A percentile compares a stretch with the other conserved stretches of the same genome.
Conservation (phyloP, 495 filamentous ascomycete genomes). For the Hypomontagnella monticulosa region DNA sequence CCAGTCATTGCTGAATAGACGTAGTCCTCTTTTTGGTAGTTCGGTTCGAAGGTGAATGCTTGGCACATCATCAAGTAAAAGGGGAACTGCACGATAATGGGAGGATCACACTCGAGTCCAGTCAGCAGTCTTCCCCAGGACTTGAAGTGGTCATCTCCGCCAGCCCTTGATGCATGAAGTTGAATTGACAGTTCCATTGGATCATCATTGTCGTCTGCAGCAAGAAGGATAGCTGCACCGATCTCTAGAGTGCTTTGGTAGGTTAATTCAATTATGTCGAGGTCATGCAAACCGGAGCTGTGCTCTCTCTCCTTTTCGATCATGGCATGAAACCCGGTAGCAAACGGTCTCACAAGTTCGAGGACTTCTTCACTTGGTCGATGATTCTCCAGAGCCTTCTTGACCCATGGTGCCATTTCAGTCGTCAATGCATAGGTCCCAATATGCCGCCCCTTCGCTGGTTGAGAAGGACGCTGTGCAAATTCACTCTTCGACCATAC, state of each 20-base stretch:
- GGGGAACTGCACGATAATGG: neutral
- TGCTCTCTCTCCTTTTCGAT: conserved; percentile 1
- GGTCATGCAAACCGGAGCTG: conserved; percentile 4
- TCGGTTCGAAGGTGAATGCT: conserved; percentile 2
- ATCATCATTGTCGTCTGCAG: conserved; percentile 1
- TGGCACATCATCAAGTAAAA: conserved; percentile 6
- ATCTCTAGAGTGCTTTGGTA: conserved; percentile 2
- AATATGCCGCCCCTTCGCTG: neutral
- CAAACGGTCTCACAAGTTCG: neutral
- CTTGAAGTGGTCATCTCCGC: conserved; percentile 3
- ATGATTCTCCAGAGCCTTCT: conserved; percentile 1
- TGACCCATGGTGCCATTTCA: neutral
- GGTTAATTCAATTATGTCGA: neutral
- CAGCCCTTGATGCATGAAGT: conserved; percentile 2
- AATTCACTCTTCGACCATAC: too few species aligned
- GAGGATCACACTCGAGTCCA: conserved; percentile 6
- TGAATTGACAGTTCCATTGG: neutral
- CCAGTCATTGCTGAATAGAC: conserved; percentile 2
- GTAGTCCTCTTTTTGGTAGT: neutral
- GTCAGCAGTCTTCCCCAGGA: conserved; percentile 4
- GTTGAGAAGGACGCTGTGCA: neutral
- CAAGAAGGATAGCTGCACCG: conserved; percentile 1
- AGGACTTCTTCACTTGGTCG: neutral
- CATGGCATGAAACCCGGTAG: neutral
- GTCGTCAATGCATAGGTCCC: conserved; percentile 5